Evolutionary conservation across 352 stramenopile genomes (phyloP), one percentile per base, ranked within the genome.

Genomic region (Phytophthora citrophthora): DNA sequence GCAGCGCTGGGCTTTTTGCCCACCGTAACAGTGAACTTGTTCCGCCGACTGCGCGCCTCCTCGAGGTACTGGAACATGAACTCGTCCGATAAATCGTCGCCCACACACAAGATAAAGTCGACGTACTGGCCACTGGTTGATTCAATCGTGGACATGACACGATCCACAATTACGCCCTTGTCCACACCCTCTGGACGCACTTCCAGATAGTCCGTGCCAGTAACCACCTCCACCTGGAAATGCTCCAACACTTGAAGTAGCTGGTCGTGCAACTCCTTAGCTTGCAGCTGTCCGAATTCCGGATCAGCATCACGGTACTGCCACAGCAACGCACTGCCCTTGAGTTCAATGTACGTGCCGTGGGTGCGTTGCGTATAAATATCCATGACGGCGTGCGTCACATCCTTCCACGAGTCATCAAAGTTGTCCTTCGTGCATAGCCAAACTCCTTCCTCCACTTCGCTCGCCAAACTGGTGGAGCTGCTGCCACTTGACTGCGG

Each of bases 271-370:
- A 99, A 74, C 72, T 99, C 97, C 73, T 98, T 98, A 3, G 97
- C 97, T 75, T 99, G 98, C 44, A 99, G 74, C 62, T 98, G 96
- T 9, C 98, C 98, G 72, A 99, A 99, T 61, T 99, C 98, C 7
- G 97, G 96, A 77, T 99, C 98, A 9, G 97, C 96, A 77, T 99
- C 97, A 60, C 97, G 92, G 70, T 98, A 99, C 75, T 99, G 97
- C 97, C 98, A 99, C 39, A 99, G 69, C 53, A 99, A 74, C 32
- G 98, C 98, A 70, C 97, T 99, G 53, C 98, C 97, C 57, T 99
- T 99, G 36, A 98, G 81, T 83, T 99, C 98, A 32, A 99, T 98
- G 72, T 99, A 99, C 44, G 97, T 99, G 56, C 98, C 98, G 74
- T 99, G 97, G 5, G 98, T 99, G 51, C 97, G 86, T 66, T 95